These are phyloP conservation scores for Gloeopeniophorella convolvens DNA, from an alignment of 768 basidiomycete species.

Conservation along the genomic window DNA sequence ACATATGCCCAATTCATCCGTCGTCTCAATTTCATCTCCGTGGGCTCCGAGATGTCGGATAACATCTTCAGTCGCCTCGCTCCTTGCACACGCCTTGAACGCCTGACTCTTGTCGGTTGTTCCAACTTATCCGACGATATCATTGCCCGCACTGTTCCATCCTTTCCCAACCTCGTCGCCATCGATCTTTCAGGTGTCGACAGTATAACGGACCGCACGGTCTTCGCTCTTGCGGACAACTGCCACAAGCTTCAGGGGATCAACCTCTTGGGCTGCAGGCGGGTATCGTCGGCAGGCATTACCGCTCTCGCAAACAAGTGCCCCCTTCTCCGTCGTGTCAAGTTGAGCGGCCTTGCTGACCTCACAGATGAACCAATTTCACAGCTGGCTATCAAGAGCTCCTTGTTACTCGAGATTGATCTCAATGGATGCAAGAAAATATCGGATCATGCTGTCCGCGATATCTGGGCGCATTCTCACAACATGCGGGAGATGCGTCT, in stretches of 20 bases:
- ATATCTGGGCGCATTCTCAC: constrained; percentile 72
- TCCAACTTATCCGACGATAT: constrained; percentile 55
- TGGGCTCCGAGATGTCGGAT: constrained; percentile 66
- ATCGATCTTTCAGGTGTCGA: constrained; percentile 75
- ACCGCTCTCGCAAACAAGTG: constrained; percentile 69
- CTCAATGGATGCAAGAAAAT: constrained; percentile 77
- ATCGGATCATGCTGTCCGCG: constrained; percentile 70
- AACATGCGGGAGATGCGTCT: constrained; percentile 91
- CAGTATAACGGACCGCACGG: constrained; percentile 62
- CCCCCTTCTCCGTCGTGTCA: constrained; percentile 79
- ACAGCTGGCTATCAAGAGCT: constrained; percentile 70
- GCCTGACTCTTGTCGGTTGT: constrained; percentile 83
- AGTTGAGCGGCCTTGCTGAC: constrained; percentile 69
- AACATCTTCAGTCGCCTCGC: constrained; percentile 65
- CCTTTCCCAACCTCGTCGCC: constrained; percentile 73
- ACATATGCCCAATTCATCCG: constrained; percentile 84
- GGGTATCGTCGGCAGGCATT: constrained; percentile 73
- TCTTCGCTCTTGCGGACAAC: constrained; percentile 61
- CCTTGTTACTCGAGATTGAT: constrained; percentile 90
- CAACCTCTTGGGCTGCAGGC: constrained; percentile 80
- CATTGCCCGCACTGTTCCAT: constrained; percentile 58
- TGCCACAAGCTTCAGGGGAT: constrained; percentile 84
- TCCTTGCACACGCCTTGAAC: constrained; percentile 75
- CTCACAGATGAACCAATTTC: constrained; percentile 76
- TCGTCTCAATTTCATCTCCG: constrained; percentile 79